These are phyloP conservation scores for Nothomitra cinnamomea DNA, from an alignment of 2,329 filamentous ascomycete genomes.

Conservation along the genomic window DNA sequence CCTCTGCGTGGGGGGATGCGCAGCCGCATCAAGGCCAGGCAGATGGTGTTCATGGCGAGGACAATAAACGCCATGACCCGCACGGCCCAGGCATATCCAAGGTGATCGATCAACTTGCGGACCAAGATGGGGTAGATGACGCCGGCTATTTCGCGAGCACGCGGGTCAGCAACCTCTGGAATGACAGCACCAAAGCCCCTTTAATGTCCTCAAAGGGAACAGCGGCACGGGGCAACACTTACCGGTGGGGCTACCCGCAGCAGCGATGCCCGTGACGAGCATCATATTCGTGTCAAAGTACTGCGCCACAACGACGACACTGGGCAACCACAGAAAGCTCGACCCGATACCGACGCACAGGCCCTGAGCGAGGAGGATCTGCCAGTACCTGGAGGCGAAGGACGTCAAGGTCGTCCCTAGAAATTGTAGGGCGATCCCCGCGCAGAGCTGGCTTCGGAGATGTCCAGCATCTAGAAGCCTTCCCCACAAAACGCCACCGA, in stretches of 20 bases:
- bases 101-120: constrained; percentile 14
- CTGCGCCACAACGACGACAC: constrained; percentile 23
- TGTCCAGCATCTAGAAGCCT: constrained; percentile 32
- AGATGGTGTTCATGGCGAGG: constrained; percentile 21
- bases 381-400: constrained; percentile 10
- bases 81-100: constrained; percentile 24
- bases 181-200: too few relatives aligned
- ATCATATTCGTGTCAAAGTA: constrained; percentile 25
- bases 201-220: neutral
- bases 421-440: constrained; percentile 26
- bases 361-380: constrained; percentile 10
- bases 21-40: constrained; percentile 23
- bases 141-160: constrained; percentile 20
- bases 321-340: constrained; percentile 25
- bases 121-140: constrained; percentile 27
- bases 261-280: constrained; percentile 27
- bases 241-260: constrained; percentile 21
- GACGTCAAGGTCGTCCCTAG: constrained; percentile 21
- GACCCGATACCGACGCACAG: constrained; percentile 33
- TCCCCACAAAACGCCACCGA: constrained; percentile 30
- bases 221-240: neutral
- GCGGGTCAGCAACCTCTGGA: too few relatives aligned
- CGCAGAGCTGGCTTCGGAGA: constrained; percentile 23
- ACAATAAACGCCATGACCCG: constrained; percentile 20
- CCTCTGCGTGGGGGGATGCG: constrained; percentile 11